Evolutionary conservation across 495 filamentous ascomycete genomes (phyloP), one percentile per base, ranked within the genome.

Genomic region (Xeromyces bisporus): DNA sequence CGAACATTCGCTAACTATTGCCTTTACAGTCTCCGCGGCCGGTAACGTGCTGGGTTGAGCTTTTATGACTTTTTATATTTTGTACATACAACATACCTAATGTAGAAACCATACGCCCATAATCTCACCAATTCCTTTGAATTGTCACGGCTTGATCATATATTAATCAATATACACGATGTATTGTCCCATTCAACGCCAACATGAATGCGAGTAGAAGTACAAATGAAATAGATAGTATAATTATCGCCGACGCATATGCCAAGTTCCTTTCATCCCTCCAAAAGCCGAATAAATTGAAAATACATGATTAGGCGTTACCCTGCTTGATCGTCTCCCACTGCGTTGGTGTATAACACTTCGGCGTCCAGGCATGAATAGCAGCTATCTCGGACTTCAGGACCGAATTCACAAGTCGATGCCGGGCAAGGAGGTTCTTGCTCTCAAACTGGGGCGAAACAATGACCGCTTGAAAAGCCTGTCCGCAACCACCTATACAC

Each of bases 331-430:
- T 67, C 50, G 67, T 75, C 60, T 77, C 73, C 75, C 80, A 94
- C 60, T 97, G 83, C 51, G 86, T 87, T 1, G 85, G 83, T 10
- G 89, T 96, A 61, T 78, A 82, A 55, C 91, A 96, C 57, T 86
- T 93, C 15, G 89, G 82, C 35, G 81, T 87, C 89, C 89, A 97
- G n/a, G 89, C 89, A 64, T 97, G 89, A 34, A 97, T 93, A 27
- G 73, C 71, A 3, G 82, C 80, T 52, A 97, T 89, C 62, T 97
- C 89, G n/a, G 69, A 69, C 60, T 87, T 89, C 46, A 97, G 55
- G 5, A 73, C 75, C 2, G 69, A 67, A 55, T 97, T 96, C 28
- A 93, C 89, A 30, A 92, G 63, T 13, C 89, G 73, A 58, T 94
- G 82, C 10, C 86, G 71, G 33, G 82, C 81, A 11, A 97, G 73